Evolutionary conservation across 2,329 filamentous ascomycete genomes (phyloP), one percentile per base, ranked within the genome.

Genomic region (Dactylellina cionopaga): DNA sequence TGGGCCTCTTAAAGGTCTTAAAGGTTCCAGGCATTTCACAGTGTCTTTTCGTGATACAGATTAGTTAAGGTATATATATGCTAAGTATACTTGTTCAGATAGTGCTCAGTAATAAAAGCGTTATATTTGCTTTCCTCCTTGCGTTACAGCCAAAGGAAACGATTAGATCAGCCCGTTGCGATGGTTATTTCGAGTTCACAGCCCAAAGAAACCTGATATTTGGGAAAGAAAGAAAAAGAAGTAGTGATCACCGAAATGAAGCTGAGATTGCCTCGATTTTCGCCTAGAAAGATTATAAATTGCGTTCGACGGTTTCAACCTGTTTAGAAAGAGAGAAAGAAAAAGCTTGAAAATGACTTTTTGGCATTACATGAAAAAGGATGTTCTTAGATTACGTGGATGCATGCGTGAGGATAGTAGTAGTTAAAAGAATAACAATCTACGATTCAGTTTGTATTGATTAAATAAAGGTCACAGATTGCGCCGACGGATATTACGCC

Each of bases 61-160:
- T 10, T 41, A 41, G 37, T 2, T 5, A 11, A 44, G 10, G 24
- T 44, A 22, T 17, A 37, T 37, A 37, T 37, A 37, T 5, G n/a
- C n/a, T n/a, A n/a, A n/a, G n/a, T n/a, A n/a, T n/a, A n/a, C n/a
- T n/a, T n/a, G n/a, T n/a, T n/a, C n/a, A n/a, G n/a, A n/a, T n/a
- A n/a, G n/a, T n/a, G n/a, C n/a, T n/a, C n/a, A n/a, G n/a, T n/a
- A n/a, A n/a, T n/a, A n/a, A n/a, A n/a, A n/a, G n/a, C n/a, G n/a
- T n/a, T n/a, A n/a, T n/a, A n/a, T n/a, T n/a, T n/a, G 44, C 27
- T 24, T 17, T 43, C 33, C 54, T 58, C 39, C 43, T 62, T 51
- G 46, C 33, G 46, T 52, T 51, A 63, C 58, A 7, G 24, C 24
- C 29, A 51, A 44, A 41, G 60, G 60, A 65, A 41, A 17, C 27